Evolutionary conservation across 179 eudicot species (phyloP), one percentile per base, ranked within the genome.

Genomic region (Beta corolliflora): DNA sequence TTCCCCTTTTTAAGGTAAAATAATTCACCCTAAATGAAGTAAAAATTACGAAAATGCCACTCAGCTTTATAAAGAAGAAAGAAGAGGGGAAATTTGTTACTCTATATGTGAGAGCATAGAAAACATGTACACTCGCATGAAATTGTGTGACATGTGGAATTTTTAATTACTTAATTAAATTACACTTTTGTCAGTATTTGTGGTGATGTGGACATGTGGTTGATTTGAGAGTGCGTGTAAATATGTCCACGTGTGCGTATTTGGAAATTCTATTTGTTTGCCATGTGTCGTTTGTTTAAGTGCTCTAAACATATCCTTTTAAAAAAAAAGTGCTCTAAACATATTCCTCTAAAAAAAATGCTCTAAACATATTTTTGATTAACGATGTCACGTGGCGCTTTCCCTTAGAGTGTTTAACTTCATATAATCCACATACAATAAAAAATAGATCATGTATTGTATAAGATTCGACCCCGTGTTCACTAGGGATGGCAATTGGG

Each of bases 11-110:
- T 53, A 23, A 61, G 48, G 16, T 44, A 16, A 56, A 7, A 11
- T 70, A 12, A 10, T 3, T 41, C 36, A 56, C 23, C 66, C 78
- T 14, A 3, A 74, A 54, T 4, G 11, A 0, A 48, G 54, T 25
- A 9, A 8, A 18, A 60, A 25, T 80, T 80, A 72, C 77, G 77
- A 1, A 10, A 16, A 19, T 73, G 64, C 82, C 77, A 80, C 71
- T 63, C 53, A 6, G 63, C 71, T 80, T 73, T 80, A 53, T 45
- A 77, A 77, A 77, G 71, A 61, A 61, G 59, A 61, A 72, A 79
- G 9, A 36, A 36, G 41, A 36, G 41, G 41, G 41, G 41, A 36
- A 36, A 1, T 36, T 36, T 36, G 41, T 36, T 36, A 1, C 41
- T 36, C 41, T 36, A 36, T 36, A 36, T 36, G 41, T 0, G 41